Percentiles rank a stretch among this genome's conserved stretches.
Conservation (phyloP, 1,284 basidiomycete genomes). For the Sporisorium exsertum region DNA sequence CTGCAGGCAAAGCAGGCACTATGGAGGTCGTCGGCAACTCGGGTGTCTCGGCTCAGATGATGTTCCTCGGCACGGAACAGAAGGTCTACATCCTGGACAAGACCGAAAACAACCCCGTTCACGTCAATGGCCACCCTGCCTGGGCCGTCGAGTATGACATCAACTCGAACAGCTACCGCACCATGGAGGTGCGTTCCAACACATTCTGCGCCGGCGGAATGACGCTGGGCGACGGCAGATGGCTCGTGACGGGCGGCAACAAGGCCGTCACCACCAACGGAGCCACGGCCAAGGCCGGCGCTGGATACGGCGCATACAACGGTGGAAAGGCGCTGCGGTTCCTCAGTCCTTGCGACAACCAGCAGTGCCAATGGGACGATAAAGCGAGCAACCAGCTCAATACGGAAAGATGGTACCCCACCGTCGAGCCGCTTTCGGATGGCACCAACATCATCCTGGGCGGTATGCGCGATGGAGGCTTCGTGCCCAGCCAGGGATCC, state of each 20-base stretch:
- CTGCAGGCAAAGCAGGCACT: conserved; percentile 40
- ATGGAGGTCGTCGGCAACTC: conserved; percentile 60
- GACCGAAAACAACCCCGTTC: conserved; percentile 58
- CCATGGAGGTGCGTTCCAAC: conserved; percentile 59
- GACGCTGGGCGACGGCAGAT: conserved; percentile 54
- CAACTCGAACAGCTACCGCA: conserved; percentile 40
- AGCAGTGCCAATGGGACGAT: conserved; percentile 53
- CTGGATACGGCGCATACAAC: conserved; percentile 53
- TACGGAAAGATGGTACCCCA: conserved; percentile 64
- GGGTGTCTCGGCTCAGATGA: conserved; percentile 62
- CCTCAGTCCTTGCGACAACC: conserved; percentile 47
- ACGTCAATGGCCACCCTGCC: conserved; percentile 57
- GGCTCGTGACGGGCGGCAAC: conserved; percentile 61
- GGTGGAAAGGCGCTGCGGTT: conserved; percentile 59
- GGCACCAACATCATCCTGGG: conserved; percentile 57
- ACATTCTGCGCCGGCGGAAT: conserved; percentile 65
- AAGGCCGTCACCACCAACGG: conserved; percentile 56
- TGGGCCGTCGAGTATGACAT: conserved; percentile 59
- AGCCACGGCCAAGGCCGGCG: conserved; percentile 35
- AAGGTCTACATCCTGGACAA: conserved; percentile 66
- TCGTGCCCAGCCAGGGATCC: conserved; percentile 47
- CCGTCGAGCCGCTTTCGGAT: conserved; percentile 58
- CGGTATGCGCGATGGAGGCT: conserved; percentile 61
- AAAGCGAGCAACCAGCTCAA: conserved; percentile 43
- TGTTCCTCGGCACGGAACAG: conserved; percentile 58